phyloP scores from a whole-genome alignment of 345 rosid species.

The Linum tenue region DNA sequence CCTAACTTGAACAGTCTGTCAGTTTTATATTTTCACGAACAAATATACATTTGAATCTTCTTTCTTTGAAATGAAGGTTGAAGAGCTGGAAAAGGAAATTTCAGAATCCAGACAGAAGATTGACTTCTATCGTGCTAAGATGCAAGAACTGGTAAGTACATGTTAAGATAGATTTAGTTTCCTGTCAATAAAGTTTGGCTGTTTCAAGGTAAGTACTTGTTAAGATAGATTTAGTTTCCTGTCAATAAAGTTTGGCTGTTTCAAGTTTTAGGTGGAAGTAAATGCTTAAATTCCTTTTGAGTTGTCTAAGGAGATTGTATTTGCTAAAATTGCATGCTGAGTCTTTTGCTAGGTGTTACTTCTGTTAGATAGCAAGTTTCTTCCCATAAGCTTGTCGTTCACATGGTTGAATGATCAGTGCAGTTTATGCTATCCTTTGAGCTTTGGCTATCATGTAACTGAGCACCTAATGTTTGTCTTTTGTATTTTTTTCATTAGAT shows the following conservation, averaged over 20 bases:
- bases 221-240: not conserved
- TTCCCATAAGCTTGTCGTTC: not conserved
- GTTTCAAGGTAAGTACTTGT: slow-evolving; percentile 36
- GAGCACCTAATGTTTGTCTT: not conserved
- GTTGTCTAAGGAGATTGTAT: not conserved
- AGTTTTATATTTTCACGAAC: not conserved
- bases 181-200: not conserved
- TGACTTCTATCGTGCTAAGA: slow-evolving; percentile 73
- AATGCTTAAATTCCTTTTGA: too few species aligned
- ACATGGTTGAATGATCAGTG: not conserved
- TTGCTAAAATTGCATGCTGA: not conserved
- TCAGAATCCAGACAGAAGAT: slow-evolving; percentile 67
- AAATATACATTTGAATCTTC: not conserved
- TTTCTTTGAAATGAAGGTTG: slow-evolving; percentile 48
- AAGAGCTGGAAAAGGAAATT: slow-evolving; percentile 84
- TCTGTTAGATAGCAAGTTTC: not conserved
- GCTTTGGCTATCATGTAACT: not conserved
- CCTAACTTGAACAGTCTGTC: slow-evolving; percentile 2
- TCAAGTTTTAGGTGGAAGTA: not conserved
- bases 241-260: not conserved
- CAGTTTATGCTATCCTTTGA: not conserved
- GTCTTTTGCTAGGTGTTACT: not conserved
- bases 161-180: not conserved
- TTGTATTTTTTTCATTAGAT: slow-evolving; percentile 32
- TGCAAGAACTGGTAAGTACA: slow-evolving; percentile 92